Percentiles rank a stretch among this genome's conserved stretches.
Evolutionary conservation across 441 rosid genomes (phyloP).

Genomic region (Gossypium trilobum): DNA sequence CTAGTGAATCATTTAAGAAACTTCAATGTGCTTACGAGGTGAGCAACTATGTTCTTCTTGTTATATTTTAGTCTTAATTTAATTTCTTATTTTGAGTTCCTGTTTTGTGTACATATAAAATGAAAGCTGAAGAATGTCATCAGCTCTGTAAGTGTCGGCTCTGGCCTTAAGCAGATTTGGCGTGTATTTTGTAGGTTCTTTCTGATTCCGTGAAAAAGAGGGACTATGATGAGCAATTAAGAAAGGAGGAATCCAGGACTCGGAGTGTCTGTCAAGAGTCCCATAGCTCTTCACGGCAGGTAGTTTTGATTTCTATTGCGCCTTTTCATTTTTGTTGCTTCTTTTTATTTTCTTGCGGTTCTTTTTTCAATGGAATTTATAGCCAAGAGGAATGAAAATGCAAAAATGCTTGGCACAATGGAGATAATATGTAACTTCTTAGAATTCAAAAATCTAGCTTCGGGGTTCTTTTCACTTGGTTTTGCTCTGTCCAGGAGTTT

Average conservation of each 20-base stretch:
- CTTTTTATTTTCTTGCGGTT: not conserved
- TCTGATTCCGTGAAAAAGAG: constrained; percentile 76
- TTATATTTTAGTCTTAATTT: not conserved
- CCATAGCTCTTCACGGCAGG: constrained; percentile 53
- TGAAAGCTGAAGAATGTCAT: not conserved
- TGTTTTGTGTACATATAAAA: not conserved
- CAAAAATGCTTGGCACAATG: not conserved
- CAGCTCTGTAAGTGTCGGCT: not conserved
- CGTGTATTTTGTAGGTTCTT: constrained; percentile 56
- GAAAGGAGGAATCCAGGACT: constrained; percentile 70
- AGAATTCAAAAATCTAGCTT: not conserved
- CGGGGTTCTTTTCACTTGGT: not conserved
- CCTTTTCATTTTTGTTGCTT: not conserved
- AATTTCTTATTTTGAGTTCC: constrained; percentile 12
- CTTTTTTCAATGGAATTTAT: not conserved
- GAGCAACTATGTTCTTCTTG: constrained; percentile 10
- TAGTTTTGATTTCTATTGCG: constrained; percentile 20
- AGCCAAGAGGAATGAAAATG: not conserved
- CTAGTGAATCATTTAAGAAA: constrained; percentile 97
- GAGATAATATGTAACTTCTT: not conserved
- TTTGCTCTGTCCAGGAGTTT: not conserved
- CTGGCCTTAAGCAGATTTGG: constrained; percentile 13
- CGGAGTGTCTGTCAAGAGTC: constrained; percentile 69
- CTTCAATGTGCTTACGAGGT: constrained; percentile 98
- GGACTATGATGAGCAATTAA: constrained; percentile 88